Conservation (phyloP, 177 flowering plant species). For the Tripterygium wilfordii region DNA sequence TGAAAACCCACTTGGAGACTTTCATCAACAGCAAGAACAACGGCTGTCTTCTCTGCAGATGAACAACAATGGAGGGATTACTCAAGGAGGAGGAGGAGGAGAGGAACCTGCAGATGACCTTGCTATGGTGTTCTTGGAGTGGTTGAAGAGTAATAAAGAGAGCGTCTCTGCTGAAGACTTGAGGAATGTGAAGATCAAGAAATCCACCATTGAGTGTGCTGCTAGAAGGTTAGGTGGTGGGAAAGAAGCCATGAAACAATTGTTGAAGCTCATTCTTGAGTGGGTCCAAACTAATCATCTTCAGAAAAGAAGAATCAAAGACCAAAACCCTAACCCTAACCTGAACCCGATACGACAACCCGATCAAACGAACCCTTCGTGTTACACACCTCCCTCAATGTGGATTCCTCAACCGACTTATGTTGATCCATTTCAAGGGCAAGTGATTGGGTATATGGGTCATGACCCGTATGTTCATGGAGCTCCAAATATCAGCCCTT, state of each 20-base stretch:
- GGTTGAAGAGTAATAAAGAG: conserved; percentile 85
- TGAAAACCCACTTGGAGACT: conserved; percentile 11
- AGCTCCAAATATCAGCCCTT: conserved; percentile 6
- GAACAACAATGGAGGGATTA: not conserved
- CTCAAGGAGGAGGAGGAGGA: conserved; percentile 2
- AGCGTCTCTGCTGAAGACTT: conserved; percentile 82
- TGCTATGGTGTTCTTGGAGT: conserved; percentile 78
- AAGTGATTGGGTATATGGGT: conserved; percentile 37
- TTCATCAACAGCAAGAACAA: conserved; percentile 1
- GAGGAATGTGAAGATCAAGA: conserved; percentile 73
- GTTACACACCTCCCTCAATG: conserved; percentile 9
- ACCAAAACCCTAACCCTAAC: conserved; percentile 37
- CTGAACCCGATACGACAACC: conserved; percentile 10
- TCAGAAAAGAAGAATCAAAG: conserved; percentile 38
- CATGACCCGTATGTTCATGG: conserved; percentile 24
- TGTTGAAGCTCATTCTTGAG: conserved; percentile 75
- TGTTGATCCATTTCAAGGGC: conserved; percentile 7
- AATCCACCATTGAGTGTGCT: conserved; percentile 84
- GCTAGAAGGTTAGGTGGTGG: conserved; percentile 75
- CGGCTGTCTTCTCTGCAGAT: not conserved
- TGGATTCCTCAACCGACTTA: conserved; percentile 14
- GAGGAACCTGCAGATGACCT: conserved; percentile 40
- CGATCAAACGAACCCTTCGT: conserved; percentile 15
- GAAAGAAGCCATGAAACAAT: conserved; percentile 70
- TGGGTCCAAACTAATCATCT: conserved; percentile 89